Evolutionary conservation across 768 basidiomycete genomes (phyloP).

Genomic region (Kwoniella bestiolae): DNA sequence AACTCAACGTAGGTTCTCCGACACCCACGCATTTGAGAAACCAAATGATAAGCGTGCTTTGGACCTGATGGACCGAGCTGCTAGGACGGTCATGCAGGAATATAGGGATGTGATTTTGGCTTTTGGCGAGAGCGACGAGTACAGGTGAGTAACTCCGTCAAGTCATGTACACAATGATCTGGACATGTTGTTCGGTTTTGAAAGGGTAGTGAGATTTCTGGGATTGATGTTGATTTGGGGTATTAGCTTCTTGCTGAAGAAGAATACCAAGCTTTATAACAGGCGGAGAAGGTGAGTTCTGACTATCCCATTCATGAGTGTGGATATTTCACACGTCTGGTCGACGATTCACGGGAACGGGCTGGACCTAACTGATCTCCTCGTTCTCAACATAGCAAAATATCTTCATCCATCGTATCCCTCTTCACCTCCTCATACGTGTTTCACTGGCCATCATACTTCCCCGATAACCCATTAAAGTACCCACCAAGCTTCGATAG

Average conservation of each 20-base stretch:
- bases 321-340: too few species aligned
- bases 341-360: too few species aligned
- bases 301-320: not conserved
- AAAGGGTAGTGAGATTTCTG: too few species aligned
- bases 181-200: too few species aligned
- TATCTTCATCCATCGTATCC: slow-evolving; percentile 79
- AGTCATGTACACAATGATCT: too few species aligned
- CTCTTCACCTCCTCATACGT: slow-evolving; percentile 90
- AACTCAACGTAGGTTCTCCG: slow-evolving; percentile 70
- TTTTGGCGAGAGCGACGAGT: slow-evolving; percentile 98
- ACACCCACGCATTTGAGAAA: slow-evolving; percentile 78
- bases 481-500: slow-evolving; percentile 95
- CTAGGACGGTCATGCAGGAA: slow-evolving; percentile 76
- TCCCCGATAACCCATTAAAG: slow-evolving; percentile 67
- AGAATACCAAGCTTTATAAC: slow-evolving; percentile 76
- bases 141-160: slow-evolving; percentile 66
- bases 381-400: slow-evolving; percentile 84
- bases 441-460: slow-evolving; percentile 78
- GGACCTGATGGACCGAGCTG: slow-evolving; percentile 89
- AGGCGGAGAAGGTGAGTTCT: slow-evolving; percentile 65
- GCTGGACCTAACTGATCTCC: too few species aligned
- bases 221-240: slow-evolving; percentile 3
- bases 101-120: slow-evolving; percentile 82
- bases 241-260: slow-evolving; percentile 80
- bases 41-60: slow-evolving; percentile 90